Percentiles rank a stretch among this genome's conserved stretches.
Conservation (phyloP, 306 rosid genomes). For the Dryas octopetala region DNA sequence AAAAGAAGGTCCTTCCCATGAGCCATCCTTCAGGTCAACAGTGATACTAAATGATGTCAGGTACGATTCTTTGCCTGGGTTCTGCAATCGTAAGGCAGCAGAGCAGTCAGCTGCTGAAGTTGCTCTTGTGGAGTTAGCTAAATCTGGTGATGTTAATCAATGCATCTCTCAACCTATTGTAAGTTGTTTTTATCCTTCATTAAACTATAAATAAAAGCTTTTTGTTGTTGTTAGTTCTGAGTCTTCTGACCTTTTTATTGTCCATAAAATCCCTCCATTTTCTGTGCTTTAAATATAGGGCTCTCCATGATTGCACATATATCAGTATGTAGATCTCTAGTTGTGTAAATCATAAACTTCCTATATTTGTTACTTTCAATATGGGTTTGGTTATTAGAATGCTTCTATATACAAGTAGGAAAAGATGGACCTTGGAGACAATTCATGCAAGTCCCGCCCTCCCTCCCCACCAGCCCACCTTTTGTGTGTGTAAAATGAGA, state of each 20-base stretch:
- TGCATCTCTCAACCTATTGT: slow-evolving; percentile 74
- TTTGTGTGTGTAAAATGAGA: too few species aligned
- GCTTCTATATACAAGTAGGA: not conserved
- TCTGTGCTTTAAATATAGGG: not conserved
- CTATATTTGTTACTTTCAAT: not conserved
- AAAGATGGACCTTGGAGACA: not conserved
- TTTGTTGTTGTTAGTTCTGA: not conserved
- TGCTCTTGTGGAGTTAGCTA: slow-evolving; percentile 73
- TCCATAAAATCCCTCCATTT: not conserved
- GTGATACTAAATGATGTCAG: slow-evolving; percentile 60
- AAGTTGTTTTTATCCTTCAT: slow-evolving; percentile 38
- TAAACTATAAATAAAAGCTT: slow-evolving; percentile 7
- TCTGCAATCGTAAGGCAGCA: slow-evolving; percentile 81
- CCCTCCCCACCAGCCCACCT: too few species aligned
- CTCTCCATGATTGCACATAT: too few species aligned
- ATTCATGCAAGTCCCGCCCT: too few species aligned
- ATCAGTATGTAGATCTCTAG: not conserved
- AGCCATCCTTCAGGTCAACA: slow-evolving; percentile 75
- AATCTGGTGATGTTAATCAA: slow-evolving; percentile 51
- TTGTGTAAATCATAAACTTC: not conserved
- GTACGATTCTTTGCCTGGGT: slow-evolving; percentile 74
- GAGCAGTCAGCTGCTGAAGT: slow-evolving; percentile 98
- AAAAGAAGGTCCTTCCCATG: slow-evolving; percentile 92
- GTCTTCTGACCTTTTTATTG: not conserved
- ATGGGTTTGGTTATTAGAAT: not conserved